Evolutionary conservation across 1,284 basidiomycete species (phyloP).

Genomic region (Ceratobasidium theobromae): DNA sequence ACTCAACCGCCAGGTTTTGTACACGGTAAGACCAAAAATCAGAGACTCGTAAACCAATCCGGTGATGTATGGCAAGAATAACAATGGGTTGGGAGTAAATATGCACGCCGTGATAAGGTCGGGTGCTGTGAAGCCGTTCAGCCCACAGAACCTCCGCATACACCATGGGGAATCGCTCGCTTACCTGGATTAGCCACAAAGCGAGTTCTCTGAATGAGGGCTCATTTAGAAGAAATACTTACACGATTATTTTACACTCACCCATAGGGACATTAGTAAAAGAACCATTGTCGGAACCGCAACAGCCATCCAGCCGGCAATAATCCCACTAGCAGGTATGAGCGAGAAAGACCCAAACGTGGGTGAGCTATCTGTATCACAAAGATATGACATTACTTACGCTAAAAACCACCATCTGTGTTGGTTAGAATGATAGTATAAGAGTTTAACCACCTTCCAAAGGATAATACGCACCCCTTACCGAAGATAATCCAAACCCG

Average conservation of each 20-base stretch:
- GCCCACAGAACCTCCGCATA: background rate
- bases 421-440: background rate
- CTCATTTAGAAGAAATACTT: background rate
- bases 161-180: background rate
- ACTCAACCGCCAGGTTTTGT: constrained; percentile 6
- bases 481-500: constrained; percentile 15
- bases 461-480: background rate
- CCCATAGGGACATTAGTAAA: background rate
- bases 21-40: constrained; percentile 5
- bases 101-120: constrained; percentile 10
- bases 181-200: constrained; percentile 2
- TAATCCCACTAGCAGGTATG: background rate
- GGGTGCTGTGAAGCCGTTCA: background rate
- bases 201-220: background rate
- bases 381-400: background rate
- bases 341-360: background rate
- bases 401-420: constrained; percentile 1
- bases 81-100: background rate
- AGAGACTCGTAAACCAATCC: constrained; percentile 1
- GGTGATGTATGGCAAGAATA: constrained; percentile 7
- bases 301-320: background rate
- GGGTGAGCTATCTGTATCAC: background rate
- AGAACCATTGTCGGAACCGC: background rate
- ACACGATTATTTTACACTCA: background rate
- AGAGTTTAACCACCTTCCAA: background rate